phyloP scores from a whole-genome alignment of 2,329 filamentous ascomycete species.

The Lomentospora prolificans region DNA sequence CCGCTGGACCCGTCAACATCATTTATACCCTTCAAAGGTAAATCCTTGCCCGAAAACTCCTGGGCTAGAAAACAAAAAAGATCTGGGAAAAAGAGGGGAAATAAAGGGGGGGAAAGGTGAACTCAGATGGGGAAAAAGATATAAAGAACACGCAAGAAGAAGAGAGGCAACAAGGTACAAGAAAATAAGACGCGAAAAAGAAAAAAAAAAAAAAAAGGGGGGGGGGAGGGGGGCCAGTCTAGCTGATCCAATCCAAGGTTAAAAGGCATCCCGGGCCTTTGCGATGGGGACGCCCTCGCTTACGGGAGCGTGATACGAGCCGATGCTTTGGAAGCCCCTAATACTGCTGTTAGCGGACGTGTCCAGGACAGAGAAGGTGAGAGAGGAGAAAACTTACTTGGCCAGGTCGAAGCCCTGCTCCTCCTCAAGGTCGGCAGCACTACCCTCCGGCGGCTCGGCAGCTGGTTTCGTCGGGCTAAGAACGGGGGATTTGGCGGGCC shows the following conservation, averaged over 20 bases:
- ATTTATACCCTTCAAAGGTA: too few relatives aligned
- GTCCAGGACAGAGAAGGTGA: neutral
- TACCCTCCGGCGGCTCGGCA: slow-evolving; percentile 18
- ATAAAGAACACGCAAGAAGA: neutral
- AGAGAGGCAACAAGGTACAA: neutral
- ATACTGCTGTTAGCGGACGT: neutral
- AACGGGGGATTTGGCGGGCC: slow-evolving; percentile 38
- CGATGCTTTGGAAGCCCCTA: slow-evolving; percentile 57
- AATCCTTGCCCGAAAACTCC: neutral
- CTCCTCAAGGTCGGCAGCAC: slow-evolving; percentile 28
- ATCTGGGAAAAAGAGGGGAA: neutral
- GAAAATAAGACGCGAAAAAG: neutral
- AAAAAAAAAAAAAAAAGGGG: neutral
- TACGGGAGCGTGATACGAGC: slow-evolving; percentile 49
- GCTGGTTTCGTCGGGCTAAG: slow-evolving; percentile 35
- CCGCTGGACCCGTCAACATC: too few relatives aligned
- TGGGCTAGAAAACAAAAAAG: neutral
- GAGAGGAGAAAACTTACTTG: slow-evolving; percentile 33
- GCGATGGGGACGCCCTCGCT: slow-evolving; percentile 35
- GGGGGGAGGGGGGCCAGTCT: neutral
- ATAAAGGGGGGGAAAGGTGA: neutral
- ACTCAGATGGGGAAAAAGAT: neutral
- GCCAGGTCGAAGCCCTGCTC: slow-evolving; percentile 49
- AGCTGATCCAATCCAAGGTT: too few relatives aligned
- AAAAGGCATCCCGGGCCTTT: slow-evolving; percentile 18